Evolutionary conservation across 371 early-diverging fungal species (phyloP).

Genomic region (Gilbertella persicaria): DNA sequence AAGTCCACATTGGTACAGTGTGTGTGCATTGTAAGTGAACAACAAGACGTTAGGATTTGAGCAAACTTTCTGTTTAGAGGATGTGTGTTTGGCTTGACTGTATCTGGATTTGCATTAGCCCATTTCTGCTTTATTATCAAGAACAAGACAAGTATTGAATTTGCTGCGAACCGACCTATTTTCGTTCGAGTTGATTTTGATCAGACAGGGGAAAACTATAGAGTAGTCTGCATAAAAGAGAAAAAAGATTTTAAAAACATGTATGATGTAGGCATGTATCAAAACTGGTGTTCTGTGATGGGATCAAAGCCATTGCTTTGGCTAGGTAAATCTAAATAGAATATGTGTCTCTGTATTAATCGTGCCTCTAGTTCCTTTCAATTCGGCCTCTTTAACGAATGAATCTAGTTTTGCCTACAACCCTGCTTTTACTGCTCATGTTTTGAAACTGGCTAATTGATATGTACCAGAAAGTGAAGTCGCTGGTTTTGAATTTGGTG

Average conservation of each 20-base stretch:
- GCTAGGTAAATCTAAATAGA: conserved; percentile 6
- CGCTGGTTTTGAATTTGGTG: too few relatives aligned
- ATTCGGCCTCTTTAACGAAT: too few relatives aligned
- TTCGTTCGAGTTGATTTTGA: conserved; percentile 34
- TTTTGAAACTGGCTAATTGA: too few relatives aligned
- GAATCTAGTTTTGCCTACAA: too few relatives aligned
- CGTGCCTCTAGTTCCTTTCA: too few relatives aligned
- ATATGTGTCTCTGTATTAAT: too few relatives aligned
- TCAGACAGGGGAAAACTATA: conserved; percentile 16
- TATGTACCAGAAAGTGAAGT: too few relatives aligned
- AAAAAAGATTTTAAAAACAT: background rate
- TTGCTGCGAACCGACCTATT: conserved; percentile 24
- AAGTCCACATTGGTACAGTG: conserved; percentile 14
- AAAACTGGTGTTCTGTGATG: conserved; percentile 26
- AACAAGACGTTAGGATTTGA: background rate
- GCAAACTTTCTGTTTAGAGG: conserved; percentile 2
- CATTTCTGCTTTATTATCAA: conserved; percentile 39
- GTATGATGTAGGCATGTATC: conserved; percentile 6
- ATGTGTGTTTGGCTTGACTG: conserved; percentile 25
- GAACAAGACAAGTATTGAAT: conserved; percentile 49
- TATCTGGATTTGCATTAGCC: conserved; percentile 31
- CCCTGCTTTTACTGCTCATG: too few relatives aligned
- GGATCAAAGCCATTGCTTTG: conserved; percentile 17
- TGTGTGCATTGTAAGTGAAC: conserved; percentile 13
- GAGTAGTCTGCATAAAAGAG: conserved; percentile 24